phyloP scores from a whole-genome alignment of 225 moss, liverwort and hornwort species.

The Anthoceros angustus region DNA sequence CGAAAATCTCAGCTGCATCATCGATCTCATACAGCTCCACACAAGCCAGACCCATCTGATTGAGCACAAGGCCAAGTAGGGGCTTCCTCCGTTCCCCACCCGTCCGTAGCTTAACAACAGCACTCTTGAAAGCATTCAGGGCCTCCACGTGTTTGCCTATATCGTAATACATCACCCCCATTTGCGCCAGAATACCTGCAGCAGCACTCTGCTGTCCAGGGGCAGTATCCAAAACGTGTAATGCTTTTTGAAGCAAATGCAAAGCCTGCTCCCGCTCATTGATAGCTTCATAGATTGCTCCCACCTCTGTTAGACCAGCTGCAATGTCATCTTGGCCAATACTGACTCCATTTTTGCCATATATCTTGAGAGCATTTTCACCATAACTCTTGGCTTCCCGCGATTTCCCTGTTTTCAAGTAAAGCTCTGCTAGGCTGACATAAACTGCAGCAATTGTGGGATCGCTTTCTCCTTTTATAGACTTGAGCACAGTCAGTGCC shows the following conservation, averaged over 20 bases:
- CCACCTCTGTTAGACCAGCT: constrained; percentile 69
- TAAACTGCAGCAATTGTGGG: constrained; percentile 67
- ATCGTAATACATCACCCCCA: constrained; percentile 75
- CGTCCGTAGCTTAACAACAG: constrained; percentile 52
- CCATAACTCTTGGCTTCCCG: constrained; percentile 67
- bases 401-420: constrained; percentile 66
- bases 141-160: constrained; percentile 48
- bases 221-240: constrained; percentile 58
- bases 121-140: constrained; percentile 44
- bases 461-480: constrained; percentile 76
- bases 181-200: constrained; percentile 86
- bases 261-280: constrained; percentile 74
- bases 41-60: constrained; percentile 75
- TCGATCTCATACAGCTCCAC: constrained; percentile 72
- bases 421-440: constrained; percentile 78
- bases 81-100: constrained; percentile 48
- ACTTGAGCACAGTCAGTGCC: constrained; percentile 71
- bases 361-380: constrained; percentile 77
- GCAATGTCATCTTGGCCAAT: constrained; percentile 74
- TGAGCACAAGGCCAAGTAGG: constrained; percentile 68
- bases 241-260: constrained; percentile 55
- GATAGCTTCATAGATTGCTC: constrained; percentile 67
- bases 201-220: constrained; percentile 77
- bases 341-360: constrained; percentile 58
- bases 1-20: constrained; percentile 49